Evolutionary conservation across 1,284 basidiomycete species (phyloP).

Genomic region (Neonothopanus nambi): DNA sequence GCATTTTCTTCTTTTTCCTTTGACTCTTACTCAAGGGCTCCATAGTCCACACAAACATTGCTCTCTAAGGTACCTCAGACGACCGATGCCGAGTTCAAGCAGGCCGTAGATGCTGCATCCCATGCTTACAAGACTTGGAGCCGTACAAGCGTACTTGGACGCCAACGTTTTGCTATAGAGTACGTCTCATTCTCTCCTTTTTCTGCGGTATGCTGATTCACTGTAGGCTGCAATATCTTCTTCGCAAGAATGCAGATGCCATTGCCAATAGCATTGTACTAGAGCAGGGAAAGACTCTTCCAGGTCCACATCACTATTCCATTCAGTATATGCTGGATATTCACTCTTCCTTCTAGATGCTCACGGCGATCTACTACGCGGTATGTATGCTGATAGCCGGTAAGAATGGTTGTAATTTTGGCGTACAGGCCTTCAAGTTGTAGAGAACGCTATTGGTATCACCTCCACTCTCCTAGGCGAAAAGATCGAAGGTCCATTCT

Average conservation of each 20-base stretch:
- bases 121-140: slow-evolving; percentile 92
- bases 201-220: background rate
- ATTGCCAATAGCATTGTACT: slow-evolving; percentile 80
- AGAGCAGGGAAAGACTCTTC: slow-evolving; percentile 90
- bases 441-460: slow-evolving; percentile 85
- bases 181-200: slow-evolving; percentile 35
- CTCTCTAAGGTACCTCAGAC: slow-evolving; percentile 91
- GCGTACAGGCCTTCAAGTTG: slow-evolving; percentile 77
- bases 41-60: slow-evolving; percentile 84
- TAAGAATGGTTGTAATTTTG: background rate
- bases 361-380: slow-evolving; percentile 91
- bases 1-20: slow-evolving; percentile 22
- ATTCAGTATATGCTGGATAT: background rate
- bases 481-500: slow-evolving; percentile 89
- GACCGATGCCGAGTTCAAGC: slow-evolving; percentile 78
- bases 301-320: slow-evolving; percentile 45
- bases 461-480: slow-evolving; percentile 87
- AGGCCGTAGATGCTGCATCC: slow-evolving; percentile 86
- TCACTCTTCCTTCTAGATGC: slow-evolving; percentile 61
- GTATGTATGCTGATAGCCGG: background rate
- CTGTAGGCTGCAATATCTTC: slow-evolving; percentile 73
- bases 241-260: slow-evolving; percentile 76
- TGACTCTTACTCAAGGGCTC: background rate
- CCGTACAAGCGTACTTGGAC: slow-evolving; percentile 79
- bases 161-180: slow-evolving; percentile 92